Evolutionary conservation across 371 early-diverging fungal species (phyloP), one percentile per base, ranked within the genome.

Genomic region (Saksenaea oblongispora): DNA sequence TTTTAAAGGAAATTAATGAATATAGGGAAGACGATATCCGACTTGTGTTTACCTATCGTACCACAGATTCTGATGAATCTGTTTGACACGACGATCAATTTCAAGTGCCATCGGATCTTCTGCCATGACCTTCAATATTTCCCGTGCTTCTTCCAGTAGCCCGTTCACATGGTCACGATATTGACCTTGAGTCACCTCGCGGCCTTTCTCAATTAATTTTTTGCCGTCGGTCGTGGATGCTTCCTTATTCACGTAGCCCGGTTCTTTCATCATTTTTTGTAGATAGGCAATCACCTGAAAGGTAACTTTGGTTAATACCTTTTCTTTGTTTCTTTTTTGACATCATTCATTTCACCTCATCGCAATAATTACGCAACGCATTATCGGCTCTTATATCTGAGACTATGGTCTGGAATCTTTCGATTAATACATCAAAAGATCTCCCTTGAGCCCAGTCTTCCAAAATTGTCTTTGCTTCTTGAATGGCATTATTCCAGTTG

Each of bases 381-480:
- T 68, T 69, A 51, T 84, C 83, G 1, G 63, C 44, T 36, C 36
- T 65, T 10, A 75, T 64, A 41, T 69, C 74, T 5, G 58, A 14
- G 54, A 73, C 65, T 10, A 82, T 67, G 13, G 65, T 63, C 36
- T 80, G 68, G 39, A 83, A 42, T 13, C 63, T 60, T 2, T 56
- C 53, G 13, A 84, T 72, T 28, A 84, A 62, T 5, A 74, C 75
- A 63, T 84, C 83, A 31, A 84, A 58, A 9, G 74, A 62, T 8
- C 71, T 51, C 0, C 80, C 85, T 67, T 84, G 85, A 14, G 83
- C 83, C 85, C 85, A 84, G 22, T 74, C 76, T 64, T 84, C 82
- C n/a, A 83, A 63, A 11, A 84, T 75, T 14, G 82, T 63, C 67
- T 82, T 81, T 59, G 79, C 65, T 63, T 84, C 85, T 4, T 65